phyloP scores from a whole-genome alignment of 805 yeast genomes.

The Wickerhamiella kazuoi region DNA sequence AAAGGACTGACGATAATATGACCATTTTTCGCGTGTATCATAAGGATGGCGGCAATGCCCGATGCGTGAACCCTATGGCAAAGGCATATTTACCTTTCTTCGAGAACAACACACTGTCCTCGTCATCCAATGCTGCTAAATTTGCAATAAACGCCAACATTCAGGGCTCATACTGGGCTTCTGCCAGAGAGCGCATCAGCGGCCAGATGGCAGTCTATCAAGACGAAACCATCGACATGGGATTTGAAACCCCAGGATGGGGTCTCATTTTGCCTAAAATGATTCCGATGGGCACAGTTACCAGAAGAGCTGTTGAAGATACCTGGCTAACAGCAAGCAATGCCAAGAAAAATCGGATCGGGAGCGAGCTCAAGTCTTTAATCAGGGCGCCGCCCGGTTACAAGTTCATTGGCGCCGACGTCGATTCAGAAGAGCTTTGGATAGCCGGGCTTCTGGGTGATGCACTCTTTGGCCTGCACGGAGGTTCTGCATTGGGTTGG shows the following conservation, averaged over 20 bases:
- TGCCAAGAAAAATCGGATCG: constrained; percentile 69
- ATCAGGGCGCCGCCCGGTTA: constrained; percentile 78
- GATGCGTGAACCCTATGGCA: constrained; percentile 63
- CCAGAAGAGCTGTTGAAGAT: constrained; percentile 90
- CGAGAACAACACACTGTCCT: constrained; percentile 54
- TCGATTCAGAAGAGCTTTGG: constrained; percentile 96
- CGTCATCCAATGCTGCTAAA: constrained; percentile 53
- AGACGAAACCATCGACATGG: constrained; percentile 13
- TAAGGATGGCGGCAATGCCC: constrained; percentile 56
- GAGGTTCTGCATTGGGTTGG: constrained; percentile 96
- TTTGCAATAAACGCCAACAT: constrained; percentile 66
- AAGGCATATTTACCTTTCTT: constrained; percentile 55
- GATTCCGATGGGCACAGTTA: constrained; percentile 89
- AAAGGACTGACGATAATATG: constrained; percentile 8
- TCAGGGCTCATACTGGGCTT: constrained; percentile 80
- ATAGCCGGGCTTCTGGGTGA: constrained; percentile 92
- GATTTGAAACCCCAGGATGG: constrained; percentile 15
- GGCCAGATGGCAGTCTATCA: constrained; percentile 69
- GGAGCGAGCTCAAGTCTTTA: constrained; percentile 83
- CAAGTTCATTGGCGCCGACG: constrained; percentile 94
- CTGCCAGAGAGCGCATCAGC: constrained; percentile 68
- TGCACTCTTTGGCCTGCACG: constrained; percentile 73
- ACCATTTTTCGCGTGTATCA: constrained; percentile 61
- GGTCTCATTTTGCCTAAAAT: constrained; percentile 75
- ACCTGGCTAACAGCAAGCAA: constrained; percentile 97